Evolutionary conservation across 148 eudicot species (phyloP), one percentile per base, ranked within the genome.

Genomic region (Chenopodium berlandieri): DNA sequence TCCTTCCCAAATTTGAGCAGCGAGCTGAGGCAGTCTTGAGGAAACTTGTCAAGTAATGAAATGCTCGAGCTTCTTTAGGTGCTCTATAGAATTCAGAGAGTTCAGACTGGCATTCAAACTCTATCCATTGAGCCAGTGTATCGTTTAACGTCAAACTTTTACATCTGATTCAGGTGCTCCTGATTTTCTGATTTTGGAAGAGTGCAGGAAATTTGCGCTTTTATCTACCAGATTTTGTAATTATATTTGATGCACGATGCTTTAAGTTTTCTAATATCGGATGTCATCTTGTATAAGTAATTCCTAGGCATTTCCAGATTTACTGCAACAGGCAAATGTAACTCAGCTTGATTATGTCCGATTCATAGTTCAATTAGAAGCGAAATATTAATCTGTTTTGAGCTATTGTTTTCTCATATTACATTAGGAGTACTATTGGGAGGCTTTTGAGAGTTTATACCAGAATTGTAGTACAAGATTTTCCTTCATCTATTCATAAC

Each of bases 11-110:
- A 85, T 90, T 95, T 72, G 99, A 95, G 90, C 97, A 94, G 88
- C 91, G 99, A 85, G 99, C 99, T 63, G 94, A 91, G 88, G 93
- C 94, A 25, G 97, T 89, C 20, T 80, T 95, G 76, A 88, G 94
- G 86, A 95, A 92, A 81, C 95, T 89, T 27, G 80, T 89, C 79
- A 83, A 78, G 82, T 83, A 72, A 82, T 84, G 60, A 30, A 50
- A 37, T 50, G 27, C 73, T 76, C 27, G 37, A 63, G 30, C 70
- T 48, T 79, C 62, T 34, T 69, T 50, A n/a, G 16, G 25, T 74
- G 22, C 78, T 40, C 27, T 0, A 25, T 20, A 65, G 68, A 52
- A 20, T 60, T 17, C n/a, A 9, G 76, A 40, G 70, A 11, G 66
- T 48, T 50, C 47, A 65, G 79, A 37, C 58, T 75, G n/a, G n/a